A percentile compares a stretch with the other conserved stretches of the same genome.
Evolutionary conservation across 306 rosid genomes (phyloP).

Genomic region (Cucumis hystrix): DNA sequence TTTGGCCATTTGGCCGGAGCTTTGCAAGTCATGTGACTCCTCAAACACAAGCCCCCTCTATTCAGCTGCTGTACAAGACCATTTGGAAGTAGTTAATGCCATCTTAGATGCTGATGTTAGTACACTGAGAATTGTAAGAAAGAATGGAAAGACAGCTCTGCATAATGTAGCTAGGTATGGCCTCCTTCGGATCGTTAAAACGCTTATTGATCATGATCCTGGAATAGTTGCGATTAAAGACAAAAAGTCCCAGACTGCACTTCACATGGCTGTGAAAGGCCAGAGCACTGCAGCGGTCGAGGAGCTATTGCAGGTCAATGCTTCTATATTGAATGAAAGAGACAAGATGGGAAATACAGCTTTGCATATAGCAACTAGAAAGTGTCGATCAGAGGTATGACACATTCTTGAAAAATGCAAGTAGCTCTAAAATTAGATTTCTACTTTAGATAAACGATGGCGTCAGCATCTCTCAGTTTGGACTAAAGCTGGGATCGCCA

Average conservation of each 20-base stretch:
- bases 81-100: conserved; percentile 68
- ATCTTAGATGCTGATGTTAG: conserved; percentile 64
- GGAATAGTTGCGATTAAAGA: conserved; percentile 71
- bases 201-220: conserved; percentile 49
- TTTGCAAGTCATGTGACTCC: conserved; percentile 53
- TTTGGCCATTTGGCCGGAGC: conserved; percentile 61
- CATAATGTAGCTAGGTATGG: conserved; percentile 82
- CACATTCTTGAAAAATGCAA: not conserved
- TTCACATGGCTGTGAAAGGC: conserved; percentile 96
- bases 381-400: conserved; percentile 75
- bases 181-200: conserved; percentile 33
- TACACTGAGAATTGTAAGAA: conserved; percentile 55
- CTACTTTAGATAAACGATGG: not conserved
- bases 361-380: conserved; percentile 85
- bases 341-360: conserved; percentile 93
- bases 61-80: conserved; percentile 69
- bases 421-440: not conserved
- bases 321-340: conserved; percentile 55
- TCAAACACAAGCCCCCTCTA: conserved; percentile 83
- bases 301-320: conserved; percentile 50
- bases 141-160: conserved; percentile 86
- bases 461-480: too few species aligned
- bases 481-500: not conserved
- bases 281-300: conserved; percentile 51
- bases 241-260: conserved; percentile 88